Evolutionary conservation across 1,139 yeast species (phyloP), one percentile per base, ranked within the genome.

Genomic region (Blastobotrys persicus): DNA sequence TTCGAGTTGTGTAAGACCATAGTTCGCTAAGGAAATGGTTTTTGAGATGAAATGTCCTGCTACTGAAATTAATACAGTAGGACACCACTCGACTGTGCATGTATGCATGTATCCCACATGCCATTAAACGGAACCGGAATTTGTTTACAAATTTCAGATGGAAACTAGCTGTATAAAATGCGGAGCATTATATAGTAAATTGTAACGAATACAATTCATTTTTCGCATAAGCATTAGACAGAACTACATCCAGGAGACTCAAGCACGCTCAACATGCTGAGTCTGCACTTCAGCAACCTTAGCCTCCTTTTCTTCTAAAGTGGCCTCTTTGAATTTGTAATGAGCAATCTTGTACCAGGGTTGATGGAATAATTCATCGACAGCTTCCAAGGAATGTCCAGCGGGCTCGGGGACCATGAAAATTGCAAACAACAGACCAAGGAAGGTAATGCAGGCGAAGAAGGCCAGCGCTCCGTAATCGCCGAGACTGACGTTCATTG

Each of bases 381-480:
- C 75, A 48, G 77, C 69, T 63, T 78, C 84, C 66, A 78, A 74
- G 39, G 78, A 71, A 57, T 80, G 68, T 19, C 81, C 81, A 35
- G 76, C 63, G 34, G 77, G 71, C 60, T 78, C 83, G 11, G 83
- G 82, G 45, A 78, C 63, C 58, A 76, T 76, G 69, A 76, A 75
- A 75, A 75, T 77, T 13, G 75, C 71, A 77, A 80, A 79, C 35
- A 69, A 54, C 23, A 79, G 61, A 2, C 79, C 71, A 13, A 77
- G 18, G 1, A 64, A 47, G 55, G 75, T 63, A 2, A 79, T 73
- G 16, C 72, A 81, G 9, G 70, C 70, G 55, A 79, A 80, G 59
- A 80, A 77, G 62, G 72, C 76, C 64, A 80, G 77, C 0, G 83
- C 75, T 28, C 85, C 84, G 57, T 67, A 74, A 28, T 74, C 71